These are phyloP conservation scores for Penicillium sp. DNA, from an alignment of 2,329 filamentous ascomycete genomes.

Conservation along the genomic window DNA sequence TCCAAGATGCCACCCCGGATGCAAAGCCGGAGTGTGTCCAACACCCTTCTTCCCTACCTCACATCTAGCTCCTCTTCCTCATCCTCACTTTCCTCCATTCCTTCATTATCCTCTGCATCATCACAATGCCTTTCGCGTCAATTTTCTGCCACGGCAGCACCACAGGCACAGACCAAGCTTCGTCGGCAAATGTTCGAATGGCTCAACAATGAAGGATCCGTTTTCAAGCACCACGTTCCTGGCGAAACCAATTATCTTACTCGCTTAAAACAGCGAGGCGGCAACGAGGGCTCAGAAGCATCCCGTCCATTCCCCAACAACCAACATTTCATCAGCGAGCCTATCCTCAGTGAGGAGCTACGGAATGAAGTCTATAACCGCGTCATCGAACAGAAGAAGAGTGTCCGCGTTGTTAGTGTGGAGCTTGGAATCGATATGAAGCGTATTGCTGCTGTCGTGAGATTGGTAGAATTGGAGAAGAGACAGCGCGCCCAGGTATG, in stretches of 20 bases:
- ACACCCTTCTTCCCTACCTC: constrained; percentile 28
- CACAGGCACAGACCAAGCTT: constrained; percentile 44
- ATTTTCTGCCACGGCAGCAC: constrained; percentile 28
- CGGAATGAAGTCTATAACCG: constrained; percentile 64
- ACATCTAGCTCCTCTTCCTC: constrained; percentile 25
- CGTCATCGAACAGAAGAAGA: constrained; percentile 57
- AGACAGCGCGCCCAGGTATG: constrained; percentile 67
- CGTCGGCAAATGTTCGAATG: constrained; percentile 51
- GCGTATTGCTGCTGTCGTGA: constrained; percentile 73
- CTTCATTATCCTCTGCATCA: constrained; percentile 11
- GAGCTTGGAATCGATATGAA: constrained; percentile 71
- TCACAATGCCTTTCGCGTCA: constrained; percentile 21
- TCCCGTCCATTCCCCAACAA: constrained; percentile 66
- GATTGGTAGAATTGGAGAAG: constrained; percentile 78
- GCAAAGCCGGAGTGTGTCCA: constrained; percentile 30
- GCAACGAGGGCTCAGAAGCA: constrained; percentile 4
- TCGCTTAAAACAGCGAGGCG: constrained; percentile 11
- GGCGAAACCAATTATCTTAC: constrained; percentile 28
- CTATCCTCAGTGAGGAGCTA: constrained; percentile 64
- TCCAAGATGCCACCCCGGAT: constrained; percentile 35
- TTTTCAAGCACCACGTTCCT: constrained; percentile 26
- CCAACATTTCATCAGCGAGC: constrained; percentile 58
- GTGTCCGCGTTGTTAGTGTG: constrained; percentile 67
- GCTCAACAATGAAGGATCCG: constrained; percentile 40
- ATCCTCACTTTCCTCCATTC: constrained; percentile 15